Evolutionary conservation across 345 rosid species (phyloP).

Genomic region (Corchorus capsularis): DNA sequence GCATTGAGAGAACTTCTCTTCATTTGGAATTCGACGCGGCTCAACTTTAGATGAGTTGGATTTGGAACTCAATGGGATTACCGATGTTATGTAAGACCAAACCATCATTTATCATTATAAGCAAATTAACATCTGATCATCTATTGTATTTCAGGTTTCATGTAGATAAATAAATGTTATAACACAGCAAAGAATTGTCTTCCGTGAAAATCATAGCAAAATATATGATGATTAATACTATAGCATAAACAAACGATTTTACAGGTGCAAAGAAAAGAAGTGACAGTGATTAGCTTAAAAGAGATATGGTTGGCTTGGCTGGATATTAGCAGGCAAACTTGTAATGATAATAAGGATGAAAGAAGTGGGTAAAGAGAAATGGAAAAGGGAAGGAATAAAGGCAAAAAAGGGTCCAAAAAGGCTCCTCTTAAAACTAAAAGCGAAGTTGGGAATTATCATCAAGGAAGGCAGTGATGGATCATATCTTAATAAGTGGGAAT

Average conservation of each 20-base stretch:
- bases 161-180: neutral
- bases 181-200: neutral
- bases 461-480: constrained; percentile 10
- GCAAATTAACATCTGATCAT: neutral
- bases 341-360: constrained; percentile 1
- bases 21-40: too few relatives aligned
- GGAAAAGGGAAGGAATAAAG: neutral
- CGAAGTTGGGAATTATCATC: constrained; percentile 20
- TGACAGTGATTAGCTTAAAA: neutral
- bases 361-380: neutral
- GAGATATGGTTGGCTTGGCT: constrained; percentile 18
- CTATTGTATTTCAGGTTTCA: neutral
- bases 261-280: neutral
- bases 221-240: neutral
- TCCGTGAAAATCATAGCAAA: neutral
- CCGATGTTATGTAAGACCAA: neutral
- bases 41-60: too few relatives aligned
- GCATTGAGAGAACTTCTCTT: too few relatives aligned
- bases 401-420: constrained; percentile 16
- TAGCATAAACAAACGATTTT: neutral
- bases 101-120: neutral
- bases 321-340: neutral
- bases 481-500: constrained; percentile 21
- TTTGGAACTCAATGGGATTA: too few relatives aligned
- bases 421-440: neutral